Conservation (phyloP, 108 stramenopile genomes). For the Chaetoceros muelleri region DNA sequence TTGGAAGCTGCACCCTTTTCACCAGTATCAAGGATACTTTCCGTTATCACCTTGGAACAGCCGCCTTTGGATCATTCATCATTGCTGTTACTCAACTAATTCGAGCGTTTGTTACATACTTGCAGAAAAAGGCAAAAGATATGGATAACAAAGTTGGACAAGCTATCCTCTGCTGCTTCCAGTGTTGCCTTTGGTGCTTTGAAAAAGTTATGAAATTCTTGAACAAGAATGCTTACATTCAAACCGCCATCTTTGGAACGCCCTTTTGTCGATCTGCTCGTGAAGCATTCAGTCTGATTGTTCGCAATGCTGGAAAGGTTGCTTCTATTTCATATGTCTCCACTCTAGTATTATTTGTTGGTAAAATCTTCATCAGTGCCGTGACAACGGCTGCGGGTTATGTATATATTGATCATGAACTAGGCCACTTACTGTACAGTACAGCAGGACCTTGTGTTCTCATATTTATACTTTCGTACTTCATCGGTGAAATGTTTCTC, state of each 20-base stretch:
- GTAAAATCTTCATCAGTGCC: slow-evolving; percentile 71
- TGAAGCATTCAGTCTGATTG: slow-evolving; percentile 74
- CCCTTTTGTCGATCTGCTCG: slow-evolving; percentile 69
- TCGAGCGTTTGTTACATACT: slow-evolving; percentile 71
- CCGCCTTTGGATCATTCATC: slow-evolving; percentile 89
- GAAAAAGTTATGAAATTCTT: slow-evolving; percentile 80
- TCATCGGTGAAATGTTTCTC: slow-evolving; percentile 57
- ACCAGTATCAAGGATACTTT: slow-evolving; percentile 36
- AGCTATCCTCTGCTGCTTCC: slow-evolving; percentile 70
- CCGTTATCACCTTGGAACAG: slow-evolving; percentile 85
- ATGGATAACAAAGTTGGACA: slow-evolving; percentile 56
- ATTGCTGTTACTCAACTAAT: slow-evolving; percentile 86
- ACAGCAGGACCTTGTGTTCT: slow-evolving; percentile 55
- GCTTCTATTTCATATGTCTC: slow-evolving; percentile 49
- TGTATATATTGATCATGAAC: slow-evolving; percentile 21
- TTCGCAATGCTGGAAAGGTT: slow-evolving; percentile 61
- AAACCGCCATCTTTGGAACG: slow-evolving; percentile 84
- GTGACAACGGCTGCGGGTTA: slow-evolving; percentile 49
- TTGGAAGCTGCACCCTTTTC: slow-evolving; percentile 61
- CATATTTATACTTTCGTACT: slow-evolving; percentile 50
- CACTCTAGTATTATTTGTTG: slow-evolving; percentile 70
- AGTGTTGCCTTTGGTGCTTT: slow-evolving; percentile 82
- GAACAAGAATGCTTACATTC: slow-evolving; percentile 89
- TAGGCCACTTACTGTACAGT: slow-evolving; percentile 31
- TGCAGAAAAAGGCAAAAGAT: slow-evolving; percentile 79